phyloP scores from a whole-genome alignment of 345 rosid genomes.

The Reutealis trisperma region DNA sequence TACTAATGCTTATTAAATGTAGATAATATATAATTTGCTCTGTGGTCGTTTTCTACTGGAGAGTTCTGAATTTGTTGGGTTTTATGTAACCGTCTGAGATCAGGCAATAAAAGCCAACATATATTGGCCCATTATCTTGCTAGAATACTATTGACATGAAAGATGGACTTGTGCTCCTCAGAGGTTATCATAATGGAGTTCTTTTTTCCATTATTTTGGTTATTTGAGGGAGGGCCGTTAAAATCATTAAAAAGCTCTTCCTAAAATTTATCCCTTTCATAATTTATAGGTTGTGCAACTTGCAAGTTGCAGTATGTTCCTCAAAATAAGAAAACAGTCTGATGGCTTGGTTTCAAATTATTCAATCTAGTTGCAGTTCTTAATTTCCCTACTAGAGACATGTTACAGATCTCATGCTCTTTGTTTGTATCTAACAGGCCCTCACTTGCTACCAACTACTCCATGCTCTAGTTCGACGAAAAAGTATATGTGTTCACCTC shows the following conservation, averaged over 20 bases:
- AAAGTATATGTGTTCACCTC: slow-evolving; percentile 75
- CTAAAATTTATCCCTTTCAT: background rate
- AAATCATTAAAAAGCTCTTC: background rate
- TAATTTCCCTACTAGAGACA: background rate
- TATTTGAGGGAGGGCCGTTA: slow-evolving; percentile 3
- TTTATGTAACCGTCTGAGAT: background rate
- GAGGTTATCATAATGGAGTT: background rate
- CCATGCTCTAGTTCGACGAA: slow-evolving; percentile 77
- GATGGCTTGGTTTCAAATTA: background rate
- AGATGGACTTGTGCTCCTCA: background rate
- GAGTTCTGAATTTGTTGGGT: background rate
- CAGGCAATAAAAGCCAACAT: background rate
- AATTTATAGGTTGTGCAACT: background rate
- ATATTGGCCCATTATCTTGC: background rate
- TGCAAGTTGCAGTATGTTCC: background rate
- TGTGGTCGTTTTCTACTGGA: background rate
- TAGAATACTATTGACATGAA: background rate
- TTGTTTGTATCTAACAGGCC: slow-evolving; percentile 45
- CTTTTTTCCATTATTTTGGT: background rate
- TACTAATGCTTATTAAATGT: background rate
- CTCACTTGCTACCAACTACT: slow-evolving; percentile 80
- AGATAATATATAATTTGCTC: background rate
- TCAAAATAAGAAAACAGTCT: background rate
- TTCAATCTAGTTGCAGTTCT: background rate
- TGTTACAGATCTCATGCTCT: background rate